These are phyloP conservation scores for Veloporphyrellus conicus DNA, from an alignment of 1,284 basidiomycete genomes.

Conservation along the genomic window DNA sequence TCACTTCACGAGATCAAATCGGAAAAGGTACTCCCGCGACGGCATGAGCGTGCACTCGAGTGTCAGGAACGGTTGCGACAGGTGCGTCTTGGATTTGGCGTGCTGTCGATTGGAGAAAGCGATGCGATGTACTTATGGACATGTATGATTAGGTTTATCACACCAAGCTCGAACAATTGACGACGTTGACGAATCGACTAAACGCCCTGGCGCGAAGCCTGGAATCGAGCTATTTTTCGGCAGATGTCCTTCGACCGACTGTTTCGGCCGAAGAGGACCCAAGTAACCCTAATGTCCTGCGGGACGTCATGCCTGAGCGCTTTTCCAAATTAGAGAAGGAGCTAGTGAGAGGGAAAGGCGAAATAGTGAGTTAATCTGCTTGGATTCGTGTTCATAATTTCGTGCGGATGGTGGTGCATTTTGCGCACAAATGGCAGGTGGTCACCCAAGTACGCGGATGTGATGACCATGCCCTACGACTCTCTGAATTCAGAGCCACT, in stretches of 20 bases:
- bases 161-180: slow-evolving; percentile 72
- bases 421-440: too few species aligned
- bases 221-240: slow-evolving; percentile 55
- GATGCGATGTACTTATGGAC: not conserved
- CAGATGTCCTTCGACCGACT: slow-evolving; percentile 52
- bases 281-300: slow-evolving; percentile 41
- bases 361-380: slow-evolving; percentile 54
- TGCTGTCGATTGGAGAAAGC: not conserved
- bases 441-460: too few species aligned
- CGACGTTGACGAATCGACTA: slow-evolving; percentile 61
- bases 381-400: not conserved
- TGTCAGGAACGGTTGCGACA: slow-evolving; percentile 73
- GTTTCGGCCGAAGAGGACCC: slow-evolving; percentile 41
- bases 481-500: too few species aligned
- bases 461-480: too few species aligned
- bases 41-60: slow-evolving; percentile 61
- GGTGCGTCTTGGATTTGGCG: slow-evolving; percentile 40
- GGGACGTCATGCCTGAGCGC: slow-evolving; percentile 72
- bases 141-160: slow-evolving; percentile 55
- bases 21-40: slow-evolving; percentile 57
- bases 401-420: too few species aligned
- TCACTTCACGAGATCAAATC: slow-evolving; percentile 55
- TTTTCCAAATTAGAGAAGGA: slow-evolving; percentile 78
- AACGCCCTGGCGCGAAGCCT: slow-evolving; percentile 49
- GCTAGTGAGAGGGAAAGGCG: slow-evolving; percentile 71